These are phyloP conservation scores for Edaphochlamys debaryana DNA, from an alignment of 139 green algal genomes.

Conservation along the genomic window DNA sequence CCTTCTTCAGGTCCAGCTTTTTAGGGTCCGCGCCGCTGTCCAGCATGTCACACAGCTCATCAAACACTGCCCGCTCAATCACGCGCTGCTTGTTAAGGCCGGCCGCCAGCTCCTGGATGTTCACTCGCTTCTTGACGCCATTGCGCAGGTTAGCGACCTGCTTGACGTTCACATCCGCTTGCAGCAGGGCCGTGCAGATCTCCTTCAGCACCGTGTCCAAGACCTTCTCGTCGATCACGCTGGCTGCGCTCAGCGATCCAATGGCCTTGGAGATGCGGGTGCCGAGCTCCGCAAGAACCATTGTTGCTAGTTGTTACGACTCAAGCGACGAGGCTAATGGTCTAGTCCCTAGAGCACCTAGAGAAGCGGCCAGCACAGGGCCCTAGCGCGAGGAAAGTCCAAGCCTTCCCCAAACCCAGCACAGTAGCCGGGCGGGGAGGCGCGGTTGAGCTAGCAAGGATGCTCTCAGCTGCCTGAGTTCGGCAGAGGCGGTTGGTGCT, in stretches of 20 bases:
- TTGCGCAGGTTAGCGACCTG: conserved; percentile 79
- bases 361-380: no score
- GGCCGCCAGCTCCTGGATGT: conserved; percentile 85
- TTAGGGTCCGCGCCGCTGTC: conserved; percentile 75
- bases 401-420: no score
- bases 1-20: conserved; percentile 87
- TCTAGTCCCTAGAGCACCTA: no score
- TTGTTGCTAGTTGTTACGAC: conserved; percentile 50
- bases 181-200: conserved; percentile 89
- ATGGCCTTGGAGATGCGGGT: conserved; percentile 87
- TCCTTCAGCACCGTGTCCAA: conserved; percentile 96
- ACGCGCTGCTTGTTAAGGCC: conserved; percentile 95
- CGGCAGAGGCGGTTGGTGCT: no score
- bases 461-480: no score
- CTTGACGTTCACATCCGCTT: conserved; percentile 93
- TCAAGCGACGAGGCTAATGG: not conserved
- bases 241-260: conserved; percentile 70
- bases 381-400: no score
- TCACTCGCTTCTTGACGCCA: conserved; percentile 94
- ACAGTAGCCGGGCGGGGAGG: no score
- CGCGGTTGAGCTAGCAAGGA: no score
- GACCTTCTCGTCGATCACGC: conserved; percentile 92
- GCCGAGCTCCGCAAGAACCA: conserved; percentile 97
- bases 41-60: conserved; percentile 90
- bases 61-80: conserved; percentile 94